Percentiles rank a stretch among this genome's conserved stretches.
Evolutionary conservation across 2,329 filamentous ascomycete genomes (phyloP).

Genomic region (Pyrenochaeta sp.): DNA sequence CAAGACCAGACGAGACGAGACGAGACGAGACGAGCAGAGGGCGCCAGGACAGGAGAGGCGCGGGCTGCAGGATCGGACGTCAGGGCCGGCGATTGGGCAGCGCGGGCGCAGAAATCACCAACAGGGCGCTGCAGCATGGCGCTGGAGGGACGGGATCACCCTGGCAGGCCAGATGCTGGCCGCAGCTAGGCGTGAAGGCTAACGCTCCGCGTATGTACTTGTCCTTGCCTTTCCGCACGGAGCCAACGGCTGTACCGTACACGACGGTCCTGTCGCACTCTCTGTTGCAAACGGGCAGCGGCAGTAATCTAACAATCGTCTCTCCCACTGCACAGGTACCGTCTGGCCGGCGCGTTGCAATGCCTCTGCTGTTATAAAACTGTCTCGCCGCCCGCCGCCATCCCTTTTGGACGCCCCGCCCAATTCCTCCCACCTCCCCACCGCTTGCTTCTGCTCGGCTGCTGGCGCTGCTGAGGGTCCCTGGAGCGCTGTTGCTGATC

Average conservation of each 20-base stretch:
- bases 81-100: conserved; percentile 36
- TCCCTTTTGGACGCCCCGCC: conserved; percentile 39
- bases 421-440: conserved; percentile 31
- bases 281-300: conserved; percentile 51
- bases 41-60: conserved; percentile 16
- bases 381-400: conserved; percentile 41
- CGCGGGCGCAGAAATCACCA: conserved; percentile 30
- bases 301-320: conserved; percentile 52
- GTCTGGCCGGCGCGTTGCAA: conserved; percentile 44
- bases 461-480: not conserved
- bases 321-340: conserved; percentile 45
- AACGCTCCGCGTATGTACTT: conserved; percentile 42
- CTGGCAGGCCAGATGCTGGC: conserved; percentile 34
- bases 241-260: conserved; percentile 50
- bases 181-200: conserved; percentile 35
- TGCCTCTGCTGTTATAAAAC: conserved; percentile 51
- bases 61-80: conserved; percentile 18
- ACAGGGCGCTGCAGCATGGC: conserved; percentile 24
- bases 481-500: too few species aligned
- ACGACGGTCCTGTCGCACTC: conserved; percentile 50
- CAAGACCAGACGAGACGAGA: conserved; percentile 13
- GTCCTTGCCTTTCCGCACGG: conserved; percentile 48
- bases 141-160: conserved; percentile 33
- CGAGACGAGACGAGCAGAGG: conserved; percentile 13
- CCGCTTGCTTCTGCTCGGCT: conserved; percentile 6